A percentile compares a stretch with the other conserved stretches of the same genome.
Conservation (phyloP, 2,329 filamentous ascomycete species). For the Septoria linicola region DNA sequence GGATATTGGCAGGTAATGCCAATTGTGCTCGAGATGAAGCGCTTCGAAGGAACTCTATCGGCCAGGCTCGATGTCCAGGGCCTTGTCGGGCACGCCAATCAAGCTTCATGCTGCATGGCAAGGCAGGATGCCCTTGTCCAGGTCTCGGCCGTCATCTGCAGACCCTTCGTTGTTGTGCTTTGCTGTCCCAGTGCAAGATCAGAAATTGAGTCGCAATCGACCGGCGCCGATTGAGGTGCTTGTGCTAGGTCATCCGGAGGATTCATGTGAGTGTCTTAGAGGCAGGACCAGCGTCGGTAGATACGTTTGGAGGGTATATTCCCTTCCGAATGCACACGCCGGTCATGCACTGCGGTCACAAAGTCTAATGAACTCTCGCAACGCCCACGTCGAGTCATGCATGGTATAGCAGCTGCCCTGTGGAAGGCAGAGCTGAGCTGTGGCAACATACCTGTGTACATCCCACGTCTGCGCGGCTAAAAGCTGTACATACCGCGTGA, state of each 20-base stretch:
- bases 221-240: background rate
- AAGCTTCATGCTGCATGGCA: constrained; percentile 2
- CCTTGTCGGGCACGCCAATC: constrained; percentile 2
- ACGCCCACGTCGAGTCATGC: no score
- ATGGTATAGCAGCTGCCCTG: background rate
- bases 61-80: background rate
- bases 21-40: background rate
- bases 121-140: background rate
- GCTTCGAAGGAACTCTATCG: background rate
- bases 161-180: background rate
- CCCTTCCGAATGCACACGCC: no score
- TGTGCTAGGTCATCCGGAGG: no score
- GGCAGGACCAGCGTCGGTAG: no score
- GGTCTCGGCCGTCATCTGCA: background rate
- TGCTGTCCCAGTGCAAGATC: background rate
- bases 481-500: no score
- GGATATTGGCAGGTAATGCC: constrained; percentile 3
- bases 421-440: background rate
- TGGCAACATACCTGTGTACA: background rate
- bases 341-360: background rate
- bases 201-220: background rate
- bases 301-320: no score
- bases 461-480: background rate
- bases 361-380: no score
- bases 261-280: no score